Evolutionary conservation across 208 protist genomes (phyloP).

Genomic region (Trypanosoma melophagium): DNA sequence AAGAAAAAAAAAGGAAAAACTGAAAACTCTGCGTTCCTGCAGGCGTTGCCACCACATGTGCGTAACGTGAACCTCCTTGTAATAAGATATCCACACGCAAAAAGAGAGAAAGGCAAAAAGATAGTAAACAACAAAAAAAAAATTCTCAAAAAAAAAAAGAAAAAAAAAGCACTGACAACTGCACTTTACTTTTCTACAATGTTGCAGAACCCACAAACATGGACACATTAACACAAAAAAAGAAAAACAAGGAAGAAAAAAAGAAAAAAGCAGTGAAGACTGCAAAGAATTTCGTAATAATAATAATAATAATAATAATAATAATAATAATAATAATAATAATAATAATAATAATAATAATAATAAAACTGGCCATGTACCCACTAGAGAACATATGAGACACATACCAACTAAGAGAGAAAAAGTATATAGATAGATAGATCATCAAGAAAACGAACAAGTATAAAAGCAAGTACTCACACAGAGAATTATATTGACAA

Average conservation of each 20-base stretch:
- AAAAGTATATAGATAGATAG: too few relatives aligned
- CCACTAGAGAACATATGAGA: too few relatives aligned
- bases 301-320: background rate
- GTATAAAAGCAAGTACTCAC: too few relatives aligned
- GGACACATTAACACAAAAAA: background rate
- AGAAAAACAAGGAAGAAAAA: slow-evolving; percentile 25
- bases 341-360: slow-evolving; percentile 11
- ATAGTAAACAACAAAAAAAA: background rate
- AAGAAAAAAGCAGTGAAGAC: slow-evolving; percentile 1
- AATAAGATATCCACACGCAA: background rate
- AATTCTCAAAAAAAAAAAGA: background rate
- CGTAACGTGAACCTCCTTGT: too few relatives aligned
- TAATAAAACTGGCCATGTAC: background rate
- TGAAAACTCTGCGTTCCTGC: too few relatives aligned
- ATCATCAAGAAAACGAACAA: too few relatives aligned
- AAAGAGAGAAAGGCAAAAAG: background rate
- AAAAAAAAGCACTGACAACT: background rate
- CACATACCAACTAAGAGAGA: too few relatives aligned
- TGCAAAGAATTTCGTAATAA: background rate
- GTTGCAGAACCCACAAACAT: background rate
- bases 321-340: slow-evolving; percentile 21
- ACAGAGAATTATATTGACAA: too few relatives aligned
- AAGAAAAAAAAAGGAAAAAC: too few relatives aligned
- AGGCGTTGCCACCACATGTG: too few relatives aligned
- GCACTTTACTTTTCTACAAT: background rate